Base-by-base conservation (phyloP, 805 yeast genomes). In the Metschnikowia noctiluminum region DNA sequence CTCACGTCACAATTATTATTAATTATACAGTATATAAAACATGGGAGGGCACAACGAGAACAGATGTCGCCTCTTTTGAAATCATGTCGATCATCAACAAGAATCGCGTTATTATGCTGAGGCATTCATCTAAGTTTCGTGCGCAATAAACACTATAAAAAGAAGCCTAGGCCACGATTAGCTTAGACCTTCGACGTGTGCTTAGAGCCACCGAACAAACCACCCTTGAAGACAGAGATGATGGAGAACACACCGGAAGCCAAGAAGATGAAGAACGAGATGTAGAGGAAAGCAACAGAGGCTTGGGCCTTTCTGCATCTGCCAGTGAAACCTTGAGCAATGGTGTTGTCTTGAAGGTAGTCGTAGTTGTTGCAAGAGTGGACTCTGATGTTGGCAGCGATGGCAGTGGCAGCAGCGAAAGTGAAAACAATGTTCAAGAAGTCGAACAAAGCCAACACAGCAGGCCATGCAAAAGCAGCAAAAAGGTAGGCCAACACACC, bases 251-350 rank as follows among this genome's bases (percentile, higher is more conserved):
- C 75, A 52, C 78, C 68, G 39, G 90, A 80, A 61, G 78, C 86
- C 56, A 89, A 69, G 68, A 89, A 86, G 66, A 84, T 70, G 65
- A 83, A 81, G 78, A 86, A 83, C 49, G 94, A 79, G 70, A 94
- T 84, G 85, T 82, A 94, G 64, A 87, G 78, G 82, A 88, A 87
- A 45, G 91, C 90, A 60, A 76, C 78, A 15, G 85, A 68, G 54
- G 89, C 89, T 79, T 94, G 98, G 48, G 96, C 90, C 76, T 89
- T 85, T 79, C 97, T 88, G 77, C 99, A 94, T 78, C 98, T 84
- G 63, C 82, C 87, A 21, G 74, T 62, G 38, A 84, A 77, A 58
- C 96, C 95, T 75, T 88, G 89, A 52, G 87, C 70, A 60, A 88
- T 79, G 53, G 69, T 69, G 80, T 92, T 92, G 56, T 60, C 42